Evolutionary conservation across 169 alveolate genomes (phyloP), one percentile per base, ranked within the genome.

Genomic region (Eimeria praecox): DNA sequence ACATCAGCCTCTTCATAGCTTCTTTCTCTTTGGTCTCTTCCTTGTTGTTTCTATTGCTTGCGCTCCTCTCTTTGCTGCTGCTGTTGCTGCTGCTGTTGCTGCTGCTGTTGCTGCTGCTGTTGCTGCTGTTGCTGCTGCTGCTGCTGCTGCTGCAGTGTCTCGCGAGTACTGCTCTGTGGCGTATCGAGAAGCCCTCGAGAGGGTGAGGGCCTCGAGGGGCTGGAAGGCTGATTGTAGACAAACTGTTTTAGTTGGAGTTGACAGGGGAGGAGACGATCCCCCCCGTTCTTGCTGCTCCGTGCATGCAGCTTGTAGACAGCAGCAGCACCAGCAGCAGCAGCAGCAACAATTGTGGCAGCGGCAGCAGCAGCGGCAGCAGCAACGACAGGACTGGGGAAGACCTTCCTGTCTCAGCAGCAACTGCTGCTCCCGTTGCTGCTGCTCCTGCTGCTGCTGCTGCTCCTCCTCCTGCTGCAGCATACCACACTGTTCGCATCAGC

Each of bases 111-210:
- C 56, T 12, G 12, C 12, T 49, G 56, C 56, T 73, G 14, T 22
- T 16, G 86, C 38, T 80, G 90, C 69, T 35, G 64, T 71, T 80
- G 69, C 71, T 80, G 69, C 4, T 46, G 42, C 77, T 46, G 71
- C 46, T 46, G 75, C 77, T 83, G 91, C 69, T 42, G 86, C 90
- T 80, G 90, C 69, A 40, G 59, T 30, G 69, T 59, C 88, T 22
- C 88, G 40, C 2, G 87, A 77, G 33, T 77, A 77, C 59, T 77
- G 87, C 62, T 77, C 87, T 5, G 20, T 77, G 87, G 87, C 59
- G 0, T 77, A 77, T 62, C 87, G 87, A 5, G 87, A 77, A n/a
- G 59, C 59, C 30, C 12, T 77, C 0, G 87, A 77, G 24, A 38
- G 16, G 30, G 16, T 14, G 10, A 27, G 87, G 54, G 87, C 87